phyloP scores from a whole-genome alignment of 257 asterid genomes.

The Solanum pimpinellifolium region DNA sequence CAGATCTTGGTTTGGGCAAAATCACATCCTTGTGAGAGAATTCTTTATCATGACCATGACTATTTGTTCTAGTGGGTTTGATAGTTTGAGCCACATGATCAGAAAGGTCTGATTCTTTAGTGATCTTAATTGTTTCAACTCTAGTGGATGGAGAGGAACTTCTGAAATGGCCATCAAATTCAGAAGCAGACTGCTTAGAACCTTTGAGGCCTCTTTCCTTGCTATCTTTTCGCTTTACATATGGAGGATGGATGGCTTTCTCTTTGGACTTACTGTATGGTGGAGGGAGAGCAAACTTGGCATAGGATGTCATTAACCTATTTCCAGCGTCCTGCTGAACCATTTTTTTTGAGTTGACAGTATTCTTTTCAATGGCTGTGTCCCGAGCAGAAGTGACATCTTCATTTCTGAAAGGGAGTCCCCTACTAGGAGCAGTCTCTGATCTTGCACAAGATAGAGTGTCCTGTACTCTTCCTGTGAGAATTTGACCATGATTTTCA shows the following conservation, averaged over 20 bases:
- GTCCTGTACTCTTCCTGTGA: slow-evolving; percentile 14
- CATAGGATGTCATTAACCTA: slow-evolving; percentile 19
- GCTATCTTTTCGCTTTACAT: slow-evolving; percentile 44
- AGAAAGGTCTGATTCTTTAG: slow-evolving; percentile 8
- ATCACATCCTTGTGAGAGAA: slow-evolving; percentile 27
- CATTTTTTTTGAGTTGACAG: slow-evolving; percentile 12
- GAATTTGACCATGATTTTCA: not conserved
- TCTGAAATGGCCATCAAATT: slow-evolving; percentile 6
- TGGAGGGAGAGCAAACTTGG: slow-evolving; percentile 43
- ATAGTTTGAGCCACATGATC: slow-evolving; percentile 11
- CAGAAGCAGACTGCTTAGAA: slow-evolving; percentile 22
- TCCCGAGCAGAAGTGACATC: slow-evolving; percentile 10
- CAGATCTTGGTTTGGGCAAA: slow-evolving; percentile 62
- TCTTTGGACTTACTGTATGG: slow-evolving; percentile 59
- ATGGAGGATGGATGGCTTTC: slow-evolving; percentile 47
- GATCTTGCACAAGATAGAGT: slow-evolving; percentile 23
- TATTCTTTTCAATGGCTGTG: slow-evolving; percentile 4
- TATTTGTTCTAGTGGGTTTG: slow-evolving; percentile 9
- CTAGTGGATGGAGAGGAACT: slow-evolving; percentile 7
- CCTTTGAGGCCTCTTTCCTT: slow-evolving; percentile 21
- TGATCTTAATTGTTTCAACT: slow-evolving; percentile 7
- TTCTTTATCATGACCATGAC: slow-evolving; percentile 17
- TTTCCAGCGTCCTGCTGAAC: slow-evolving; percentile 27
- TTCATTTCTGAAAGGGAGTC: slow-evolving; percentile 20
- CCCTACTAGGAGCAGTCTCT: slow-evolving; percentile 13